Evolutionary conservation across 768 basidiomycete genomes (phyloP).

Genomic region (Pulveroboletus sp.): DNA sequence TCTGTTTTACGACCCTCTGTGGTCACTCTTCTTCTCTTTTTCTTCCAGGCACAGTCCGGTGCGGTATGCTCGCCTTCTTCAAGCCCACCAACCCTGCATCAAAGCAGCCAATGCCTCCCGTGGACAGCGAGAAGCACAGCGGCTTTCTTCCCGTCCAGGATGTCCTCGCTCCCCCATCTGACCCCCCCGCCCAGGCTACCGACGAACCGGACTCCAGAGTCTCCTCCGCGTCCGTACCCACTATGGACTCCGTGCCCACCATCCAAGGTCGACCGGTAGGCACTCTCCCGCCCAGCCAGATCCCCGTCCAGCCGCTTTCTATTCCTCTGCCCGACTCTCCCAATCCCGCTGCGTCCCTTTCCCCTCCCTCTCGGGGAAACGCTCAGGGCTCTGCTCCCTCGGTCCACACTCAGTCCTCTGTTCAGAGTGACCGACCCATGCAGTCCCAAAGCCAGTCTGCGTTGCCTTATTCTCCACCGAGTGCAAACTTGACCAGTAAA

Average conservation of each 20-base stretch:
- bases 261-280: constrained; percentile 13
- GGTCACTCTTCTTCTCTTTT: not conserved
- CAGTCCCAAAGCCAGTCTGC: constrained; percentile 28
- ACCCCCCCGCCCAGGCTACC: not conserved
- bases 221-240: constrained; percentile 18
- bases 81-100: constrained; percentile 11
- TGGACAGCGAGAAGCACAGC: not conserved
- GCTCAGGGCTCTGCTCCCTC: constrained; percentile 6
- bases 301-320: constrained; percentile 1
- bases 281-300: not conserved
- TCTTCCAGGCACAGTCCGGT: not conserved
- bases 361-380: constrained; percentile 11
- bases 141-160: constrained; percentile 1
- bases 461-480: constrained; percentile 18
- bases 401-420: constrained; percentile 12
- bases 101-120: constrained; percentile 7
- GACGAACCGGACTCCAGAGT: constrained; percentile 7
- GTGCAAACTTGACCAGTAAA: constrained; percentile 12
- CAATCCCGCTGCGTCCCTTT: constrained; percentile 14
- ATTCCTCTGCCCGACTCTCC: constrained; percentile 19
- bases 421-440: constrained; percentile 14
- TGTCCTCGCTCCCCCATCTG: not conserved
- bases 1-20: constrained; percentile 2
- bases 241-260: constrained; percentile 23
- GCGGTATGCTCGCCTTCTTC: constrained; percentile 25